These are phyloP conservation scores for Apiospora arundinis DNA, from an alignment of 2,329 filamentous ascomycete genomes.

Conservation along the genomic window DNA sequence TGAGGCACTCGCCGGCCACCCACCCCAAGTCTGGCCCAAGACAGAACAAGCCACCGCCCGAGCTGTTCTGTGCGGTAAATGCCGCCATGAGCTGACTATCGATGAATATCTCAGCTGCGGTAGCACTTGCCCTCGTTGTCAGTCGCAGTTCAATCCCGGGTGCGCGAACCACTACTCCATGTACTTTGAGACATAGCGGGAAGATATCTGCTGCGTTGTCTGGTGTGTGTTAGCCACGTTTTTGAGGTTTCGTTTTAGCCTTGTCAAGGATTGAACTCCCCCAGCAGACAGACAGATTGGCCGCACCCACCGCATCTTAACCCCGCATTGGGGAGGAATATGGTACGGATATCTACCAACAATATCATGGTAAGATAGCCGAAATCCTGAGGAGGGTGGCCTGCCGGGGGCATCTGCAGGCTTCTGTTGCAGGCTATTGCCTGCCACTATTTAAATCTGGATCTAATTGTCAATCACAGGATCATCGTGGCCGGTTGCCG, in stretches of 20 bases:
- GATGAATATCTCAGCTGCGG: constrained; percentile 29
- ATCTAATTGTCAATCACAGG: not conserved
- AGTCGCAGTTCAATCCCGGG: constrained; percentile 32
- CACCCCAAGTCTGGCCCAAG: constrained; percentile 28
- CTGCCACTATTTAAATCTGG: not conserved
- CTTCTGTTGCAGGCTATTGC: constrained; percentile 1
- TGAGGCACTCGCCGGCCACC: constrained; percentile 28
- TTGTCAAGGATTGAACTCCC: not conserved
- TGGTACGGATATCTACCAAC: not conserved
- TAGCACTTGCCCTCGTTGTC: constrained; percentile 29
- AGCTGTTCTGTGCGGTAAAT: constrained; percentile 32
- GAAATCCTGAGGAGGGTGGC: not conserved
- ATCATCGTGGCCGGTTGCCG: not conserved
- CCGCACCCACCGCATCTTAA: not conserved
- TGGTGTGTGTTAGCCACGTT: not conserved
- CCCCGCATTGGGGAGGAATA: not conserved
- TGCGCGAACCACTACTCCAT: constrained; percentile 32
- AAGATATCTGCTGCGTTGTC: not conserved
- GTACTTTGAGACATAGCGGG: constrained; percentile 28
- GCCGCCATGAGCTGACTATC: constrained; percentile 30
- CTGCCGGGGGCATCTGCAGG: not conserved
- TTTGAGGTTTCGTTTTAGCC: not conserved
- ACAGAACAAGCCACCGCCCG: constrained; percentile 24
- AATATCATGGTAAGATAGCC: constrained; percentile 1
- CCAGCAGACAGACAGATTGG: not conserved